These are phyloP conservation scores for Arbutus unedo DNA, from an alignment of 148 eudicot species.

Conservation along the genomic window DNA sequence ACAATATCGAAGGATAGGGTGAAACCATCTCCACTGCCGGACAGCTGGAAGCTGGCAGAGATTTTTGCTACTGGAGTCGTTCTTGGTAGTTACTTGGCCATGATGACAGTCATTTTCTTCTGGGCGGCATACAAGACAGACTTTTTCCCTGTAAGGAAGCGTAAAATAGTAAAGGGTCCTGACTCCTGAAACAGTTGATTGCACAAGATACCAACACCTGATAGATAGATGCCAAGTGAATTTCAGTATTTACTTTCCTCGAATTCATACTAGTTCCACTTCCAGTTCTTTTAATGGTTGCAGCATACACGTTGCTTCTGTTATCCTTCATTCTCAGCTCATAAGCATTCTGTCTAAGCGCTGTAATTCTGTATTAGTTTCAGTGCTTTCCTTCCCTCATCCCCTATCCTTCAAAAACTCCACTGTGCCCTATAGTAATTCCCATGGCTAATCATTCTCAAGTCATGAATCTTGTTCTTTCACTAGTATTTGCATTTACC, in stretches of 20 bases:
- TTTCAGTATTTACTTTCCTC: background rate
- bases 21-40: constrained; percentile 51
- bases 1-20: constrained; percentile 60
- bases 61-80: constrained; percentile 47
- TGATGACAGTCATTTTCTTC: constrained; percentile 34
- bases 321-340: background rate
- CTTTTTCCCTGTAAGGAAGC: constrained; percentile 46
- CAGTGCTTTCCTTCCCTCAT: background rate
- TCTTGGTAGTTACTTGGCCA: constrained; percentile 46
- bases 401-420: background rate
- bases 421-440: background rate
- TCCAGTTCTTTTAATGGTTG: background rate
- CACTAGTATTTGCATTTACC: background rate
- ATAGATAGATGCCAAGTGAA: background rate
- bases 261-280: background rate
- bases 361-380: background rate
- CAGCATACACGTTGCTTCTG: background rate
- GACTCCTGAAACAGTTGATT: background rate
- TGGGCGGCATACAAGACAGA: constrained; percentile 39
- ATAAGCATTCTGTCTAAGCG: background rate
- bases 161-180: background rate
- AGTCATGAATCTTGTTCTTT: background rate
- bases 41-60: constrained; percentile 49
- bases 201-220: background rate
- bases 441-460: background rate